A percentile compares a stretch with the other conserved stretches of the same genome.
These are phyloP conservation scores for Solanum gandarillasii DNA, from an alignment of 257 asterid species.

Conservation along the genomic window DNA sequence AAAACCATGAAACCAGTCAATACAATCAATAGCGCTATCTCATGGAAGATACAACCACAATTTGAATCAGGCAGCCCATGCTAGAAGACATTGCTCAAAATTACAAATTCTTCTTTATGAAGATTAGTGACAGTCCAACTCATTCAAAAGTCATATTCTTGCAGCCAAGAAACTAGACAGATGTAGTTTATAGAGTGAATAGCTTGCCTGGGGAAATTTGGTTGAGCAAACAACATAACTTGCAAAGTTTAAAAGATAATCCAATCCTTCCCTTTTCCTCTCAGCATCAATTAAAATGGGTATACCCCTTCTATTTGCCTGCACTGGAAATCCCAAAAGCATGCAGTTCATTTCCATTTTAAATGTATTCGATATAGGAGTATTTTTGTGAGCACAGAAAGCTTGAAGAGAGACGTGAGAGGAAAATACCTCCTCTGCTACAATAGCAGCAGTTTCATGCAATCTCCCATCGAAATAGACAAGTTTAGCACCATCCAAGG, in stretches of 20 bases:
- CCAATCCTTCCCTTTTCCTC: conserved; percentile 81
- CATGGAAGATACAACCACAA: neutral
- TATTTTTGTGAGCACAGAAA: neutral
- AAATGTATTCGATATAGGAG: neutral
- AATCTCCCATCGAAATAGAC: conserved; percentile 75
- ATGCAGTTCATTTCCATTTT: conserved; percentile 20
- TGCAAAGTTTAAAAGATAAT: conserved; percentile 65
- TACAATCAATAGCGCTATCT: neutral
- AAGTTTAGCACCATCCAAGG: conserved; percentile 60
- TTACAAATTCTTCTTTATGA: neutral
- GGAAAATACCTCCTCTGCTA: conserved; percentile 75
- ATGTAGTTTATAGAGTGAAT: neutral
- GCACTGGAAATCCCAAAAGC: conserved; percentile 62
- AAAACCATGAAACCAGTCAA: neutral
- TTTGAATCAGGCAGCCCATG: neutral
- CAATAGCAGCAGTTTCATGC: conserved; percentile 69
- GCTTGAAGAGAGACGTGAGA: neutral
- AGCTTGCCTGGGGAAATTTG: conserved; percentile 83
- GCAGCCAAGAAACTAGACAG: conserved; percentile 1
- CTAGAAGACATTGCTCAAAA: neutral
- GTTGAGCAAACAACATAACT: conserved; percentile 73
- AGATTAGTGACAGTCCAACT: neutral
- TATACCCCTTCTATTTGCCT: conserved; percentile 83
- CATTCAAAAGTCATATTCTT: neutral
- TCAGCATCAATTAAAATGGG: conserved; percentile 89